Evolutionary conservation across 768 basidiomycete species (phyloP), one percentile per base, ranked within the genome.

Genomic region (Panaeolus papilionaceus): DNA sequence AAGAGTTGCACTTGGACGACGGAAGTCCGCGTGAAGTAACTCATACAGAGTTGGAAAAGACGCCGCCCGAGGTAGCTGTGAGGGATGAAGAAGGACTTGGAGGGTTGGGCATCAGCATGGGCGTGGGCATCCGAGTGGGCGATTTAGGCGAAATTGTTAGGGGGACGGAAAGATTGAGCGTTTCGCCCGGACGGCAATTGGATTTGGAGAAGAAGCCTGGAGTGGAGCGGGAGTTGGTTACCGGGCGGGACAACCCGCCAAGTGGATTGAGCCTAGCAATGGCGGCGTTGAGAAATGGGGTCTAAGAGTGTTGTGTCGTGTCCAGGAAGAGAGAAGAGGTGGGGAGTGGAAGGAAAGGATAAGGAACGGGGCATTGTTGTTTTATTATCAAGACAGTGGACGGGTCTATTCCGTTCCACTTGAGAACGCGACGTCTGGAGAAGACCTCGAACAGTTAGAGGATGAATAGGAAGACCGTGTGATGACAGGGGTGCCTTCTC

Each of bases 1-100:
- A 79, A 23, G 76, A 75, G 28, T 63, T 78, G 28, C 67, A 71
- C 39, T 71, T 78, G 26, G 74, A 78, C 39, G 28, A 51, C 10
- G 44, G 44, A 10, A 37, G 45, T 16, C 44, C 8, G 12, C 26
- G 20, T 4, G 16, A 9, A 33, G 38, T 37, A 8, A 23, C 39
- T 64, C 44, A 10, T 49, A 26, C 26, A 4, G 37, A 11, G 16
- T 20, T 64, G 44, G 49, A 20, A 37, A 49, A 49, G 9, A 8
- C n/a, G 5, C 26, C 12, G 11, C 28, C 54, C 8, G 28, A 58
- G 2, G 28, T 58, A 3, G 26, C 28, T 16, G 28, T 58, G 10
- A 58, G 54, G 28, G 54, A 58, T 58, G 28, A 16, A 10, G 54
- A 11, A 58, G 47, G 12, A 3, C 33, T 58, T 16, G 54, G 33